Evolutionary conservation across 768 basidiomycete genomes (phyloP), one percentile per base, ranked within the genome.

Genomic region (Boletus subparvulus): DNA sequence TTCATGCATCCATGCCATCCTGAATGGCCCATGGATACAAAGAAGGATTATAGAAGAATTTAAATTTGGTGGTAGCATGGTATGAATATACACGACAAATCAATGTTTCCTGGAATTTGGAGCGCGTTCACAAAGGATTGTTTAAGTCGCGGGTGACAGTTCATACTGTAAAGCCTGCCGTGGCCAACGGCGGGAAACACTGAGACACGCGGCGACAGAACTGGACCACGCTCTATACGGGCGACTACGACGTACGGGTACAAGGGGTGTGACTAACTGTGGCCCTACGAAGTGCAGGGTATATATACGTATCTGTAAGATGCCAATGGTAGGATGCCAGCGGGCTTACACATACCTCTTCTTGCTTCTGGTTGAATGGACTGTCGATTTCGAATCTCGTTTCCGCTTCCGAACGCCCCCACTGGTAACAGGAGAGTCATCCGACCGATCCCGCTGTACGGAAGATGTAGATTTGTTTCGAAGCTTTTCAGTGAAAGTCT

Each of bases 1-100:
- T 85, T 10, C 72, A 82, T 59, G 75, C 76, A 17, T 52, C 54
- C 13, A 54, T 47, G 47, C 30, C 47, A 36, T 55, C 24, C 32
- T 68, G 50, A 57, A 55, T 48, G 14, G 26, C 42, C 14, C 32
- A 14, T 33, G 0, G 17, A 47, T 50, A 28, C 33, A 19, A 13
- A 55, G 30, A 30, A 28, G 3, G 21, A 19, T 19, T 26, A 35
- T 30, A 19, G 3, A 30, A 32, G 39, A 24, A 35, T 37, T 28
- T 26, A 19, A 28, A 45, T 36, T 36, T 8, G 14, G 21, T 41
- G 35, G 36, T n/a, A 40, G 47, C 3, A 40, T 49, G 19, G 12
- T 16, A 50, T 49, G 17, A 30, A 48, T 43, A 5, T 49, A 46
- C 42, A 48, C 21, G 26, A n/a, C 17, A 46, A 37, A 19, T 58